Percentiles rank a stretch among this genome's conserved stretches.
These are phyloP conservation scores for Medicago truncatula DNA, from an alignment of 306 rosid species.

Conservation along the genomic window DNA sequence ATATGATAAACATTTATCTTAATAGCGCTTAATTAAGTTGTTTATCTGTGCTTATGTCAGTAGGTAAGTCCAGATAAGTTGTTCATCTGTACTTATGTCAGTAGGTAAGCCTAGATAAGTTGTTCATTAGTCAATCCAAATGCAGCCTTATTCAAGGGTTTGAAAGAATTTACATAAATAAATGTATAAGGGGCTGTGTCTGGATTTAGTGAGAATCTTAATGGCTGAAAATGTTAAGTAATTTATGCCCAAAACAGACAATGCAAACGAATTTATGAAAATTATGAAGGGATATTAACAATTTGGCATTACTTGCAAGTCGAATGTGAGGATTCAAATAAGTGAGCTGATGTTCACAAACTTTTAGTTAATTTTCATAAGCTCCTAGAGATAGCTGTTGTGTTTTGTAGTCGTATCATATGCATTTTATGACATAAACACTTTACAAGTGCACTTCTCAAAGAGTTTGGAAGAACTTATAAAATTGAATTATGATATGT, in stretches of 20 bases:
- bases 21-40: too few relatives aligned
- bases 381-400: neutral
- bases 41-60: neutral
- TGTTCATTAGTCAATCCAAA: neutral
- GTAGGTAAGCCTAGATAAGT: neutral
- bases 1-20: too few relatives aligned
- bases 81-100: too few relatives aligned
- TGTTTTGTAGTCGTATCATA: neutral
- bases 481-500: neutral
- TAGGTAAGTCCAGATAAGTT: neutral
- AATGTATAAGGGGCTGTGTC: neutral
- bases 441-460: neutral
- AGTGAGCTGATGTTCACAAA: neutral
- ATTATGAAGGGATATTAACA: neutral
- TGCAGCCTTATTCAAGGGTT: neutral
- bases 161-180: neutral
- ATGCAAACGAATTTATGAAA: slow-evolving; percentile 1
- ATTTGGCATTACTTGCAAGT: neutral
- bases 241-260: neutral
- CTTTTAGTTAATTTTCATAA: neutral
- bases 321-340: neutral
- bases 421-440: slow-evolving; percentile 3
- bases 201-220: neutral
- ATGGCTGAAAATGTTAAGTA: neutral
- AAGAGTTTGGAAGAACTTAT: neutral